Conservation (phyloP, 768 basidiomycete genomes). For the Hirschioporus abietinus region DNA sequence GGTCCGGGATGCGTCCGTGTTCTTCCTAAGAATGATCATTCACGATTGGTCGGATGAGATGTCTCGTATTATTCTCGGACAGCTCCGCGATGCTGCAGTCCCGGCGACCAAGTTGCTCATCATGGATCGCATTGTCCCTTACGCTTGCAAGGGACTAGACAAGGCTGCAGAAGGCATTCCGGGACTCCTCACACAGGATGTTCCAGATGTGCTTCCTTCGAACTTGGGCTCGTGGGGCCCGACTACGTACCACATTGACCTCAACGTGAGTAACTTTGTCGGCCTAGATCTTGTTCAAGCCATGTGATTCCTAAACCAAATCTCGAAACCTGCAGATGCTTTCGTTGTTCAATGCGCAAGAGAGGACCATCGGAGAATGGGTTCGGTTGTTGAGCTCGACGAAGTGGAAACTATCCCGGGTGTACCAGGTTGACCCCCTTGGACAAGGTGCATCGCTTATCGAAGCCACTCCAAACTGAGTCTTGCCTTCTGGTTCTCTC, state of each 20-base stretch:
- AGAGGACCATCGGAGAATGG: slow-evolving; percentile 14
- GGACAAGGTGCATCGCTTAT: not conserved
- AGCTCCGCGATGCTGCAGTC: slow-evolving; percentile 31
- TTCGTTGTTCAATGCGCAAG: not conserved
- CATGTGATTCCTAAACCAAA: no score
- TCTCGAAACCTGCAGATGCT: not conserved
- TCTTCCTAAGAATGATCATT: slow-evolving; percentile 29
- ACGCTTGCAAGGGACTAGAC: slow-evolving; percentile 13
- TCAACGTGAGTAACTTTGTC: not conserved
- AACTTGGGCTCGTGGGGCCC: not conserved
- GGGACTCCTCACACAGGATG: not conserved
- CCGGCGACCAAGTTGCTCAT: slow-evolving; percentile 34
- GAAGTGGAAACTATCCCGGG: not conserved
- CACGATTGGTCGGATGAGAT: slow-evolving; percentile 36
- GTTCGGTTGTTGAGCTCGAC: not conserved
- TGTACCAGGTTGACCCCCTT: not conserved
- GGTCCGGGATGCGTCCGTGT: slow-evolving; percentile 29
- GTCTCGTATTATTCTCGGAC: slow-evolving; percentile 28
- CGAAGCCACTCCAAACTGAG: not conserved
- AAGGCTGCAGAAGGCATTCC: not conserved
- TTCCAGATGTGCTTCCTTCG: not conserved
- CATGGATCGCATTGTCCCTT: slow-evolving; percentile 35
- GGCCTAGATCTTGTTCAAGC: no score
- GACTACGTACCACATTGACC: not conserved
- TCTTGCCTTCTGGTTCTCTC: no score